Conservation (phyloP, 352 stramenopile species). For the Phytophthora meadii region DNA sequence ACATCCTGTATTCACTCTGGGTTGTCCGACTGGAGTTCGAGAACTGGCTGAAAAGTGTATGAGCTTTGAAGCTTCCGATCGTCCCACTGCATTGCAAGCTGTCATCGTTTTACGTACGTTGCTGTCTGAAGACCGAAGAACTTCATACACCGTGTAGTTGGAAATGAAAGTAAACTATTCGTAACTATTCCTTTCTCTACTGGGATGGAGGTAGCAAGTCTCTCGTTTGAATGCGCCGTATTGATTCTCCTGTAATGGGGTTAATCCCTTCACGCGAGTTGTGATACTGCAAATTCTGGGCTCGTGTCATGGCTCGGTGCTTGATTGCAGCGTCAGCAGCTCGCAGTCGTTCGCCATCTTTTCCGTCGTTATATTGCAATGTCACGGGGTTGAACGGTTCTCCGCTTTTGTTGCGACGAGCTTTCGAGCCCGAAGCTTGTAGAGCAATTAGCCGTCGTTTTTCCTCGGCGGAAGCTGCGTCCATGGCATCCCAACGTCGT, state of each 20-base stretch:
- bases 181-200: slow-evolving; percentile 5
- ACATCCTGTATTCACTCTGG: slow-evolving; percentile 28
- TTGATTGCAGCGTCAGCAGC: slow-evolving; percentile 75
- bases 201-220: slow-evolving; percentile 59
- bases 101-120: slow-evolving; percentile 50
- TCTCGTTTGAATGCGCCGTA: slow-evolving; percentile 53
- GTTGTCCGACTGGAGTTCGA: slow-evolving; percentile 46
- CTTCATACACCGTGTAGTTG: slow-evolving; percentile 18
- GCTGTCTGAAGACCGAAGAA: slow-evolving; percentile 15
- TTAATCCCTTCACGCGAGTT: slow-evolving; percentile 86
- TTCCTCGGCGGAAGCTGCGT: slow-evolving; percentile 64
- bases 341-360: slow-evolving; percentile 76
- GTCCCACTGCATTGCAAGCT: slow-evolving; percentile 52
- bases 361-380: slow-evolving; percentile 88
- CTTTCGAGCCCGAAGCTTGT: slow-evolving; percentile 77
- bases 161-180: too few species aligned
- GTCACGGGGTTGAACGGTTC: slow-evolving; percentile 91
- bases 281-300: slow-evolving; percentile 83
- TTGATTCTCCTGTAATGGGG: slow-evolving; percentile 82
- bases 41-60: slow-evolving; percentile 49
- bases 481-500: slow-evolving; percentile 87
- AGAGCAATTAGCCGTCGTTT: slow-evolving; percentile 71
- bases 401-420: slow-evolving; percentile 85
- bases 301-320: slow-evolving; percentile 74
- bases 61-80: slow-evolving; percentile 37